Base-by-base conservation (phyloP, 2,329 filamentous ascomycete genomes). In the Cladosporium sp. region DNA sequence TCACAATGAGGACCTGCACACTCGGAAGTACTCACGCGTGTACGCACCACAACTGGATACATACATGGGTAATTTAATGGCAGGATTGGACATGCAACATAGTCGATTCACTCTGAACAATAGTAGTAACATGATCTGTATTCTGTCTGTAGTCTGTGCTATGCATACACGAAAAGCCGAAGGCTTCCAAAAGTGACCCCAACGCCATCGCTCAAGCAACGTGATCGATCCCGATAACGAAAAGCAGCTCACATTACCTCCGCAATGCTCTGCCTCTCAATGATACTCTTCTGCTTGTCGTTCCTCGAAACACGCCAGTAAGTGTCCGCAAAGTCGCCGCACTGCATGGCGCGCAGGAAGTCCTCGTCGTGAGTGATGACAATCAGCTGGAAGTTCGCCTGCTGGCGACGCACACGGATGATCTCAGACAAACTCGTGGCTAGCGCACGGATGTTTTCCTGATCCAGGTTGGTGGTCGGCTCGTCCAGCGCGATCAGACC, bases 341-440 rank as follows among this genome's bases (percentile, higher is more conserved):
- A 97, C 71, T 93, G 89, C 95, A 99, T 99, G 74, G 93, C 88
- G 63, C 90, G 86, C 75, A 99, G 76, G 74, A 99, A 99, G 74
- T 97, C 92, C 80, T 98, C 96, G 79, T 99, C 95, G 83, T 99
- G 95, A 5, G 95, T 99, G 77, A 99, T 99, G 74, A 99, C 92
- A 75, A 99, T 95, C 64, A 99, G 87, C 82, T 99, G 96, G 79
- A 99, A 97, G 77, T 99, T 99, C 64, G 88, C 86, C 83, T 99
- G 95, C 67, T 89, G 87, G 76, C 91, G 88, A 8, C 96, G 88
- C 18, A 89, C 82, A 72, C 90, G 86, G 79, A 99, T 98, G 74
- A 99, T 97, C 73, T 89, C 86, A 74, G 95, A 90, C 72, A 99
- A 80, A 56, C 91, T 92, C 76, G 90, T 85, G 10, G 95, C 95